These are phyloP conservation scores for Meyerozyma elateridarum DNA, from an alignment of 1,139 yeast genomes.

Conservation along the genomic window DNA sequence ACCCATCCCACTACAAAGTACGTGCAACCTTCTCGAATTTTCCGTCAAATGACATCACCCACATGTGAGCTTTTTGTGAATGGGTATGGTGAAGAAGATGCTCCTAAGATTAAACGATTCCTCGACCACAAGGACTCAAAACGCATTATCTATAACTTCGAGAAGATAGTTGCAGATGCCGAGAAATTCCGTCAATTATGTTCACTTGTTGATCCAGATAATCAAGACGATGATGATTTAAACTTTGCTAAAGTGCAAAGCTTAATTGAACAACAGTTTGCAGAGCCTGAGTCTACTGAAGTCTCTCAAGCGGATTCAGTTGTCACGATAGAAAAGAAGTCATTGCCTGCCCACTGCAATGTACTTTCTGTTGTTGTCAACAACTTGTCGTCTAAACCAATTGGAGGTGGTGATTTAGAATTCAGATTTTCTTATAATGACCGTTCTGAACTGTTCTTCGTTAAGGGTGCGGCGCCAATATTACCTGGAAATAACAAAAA, in stretches of 20 bases:
- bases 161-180: not conserved
- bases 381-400: constrained; percentile 21
- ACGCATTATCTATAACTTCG: constrained; percentile 12
- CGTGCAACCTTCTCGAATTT: constrained; percentile 19
- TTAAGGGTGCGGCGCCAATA: constrained; percentile 26
- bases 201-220: not conserved
- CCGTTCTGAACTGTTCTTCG: constrained; percentile 16
- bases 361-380: constrained; percentile 25
- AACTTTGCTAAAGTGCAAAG: constrained; percentile 18
- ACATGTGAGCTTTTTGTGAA: not conserved
- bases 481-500: constrained; percentile 14
- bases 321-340: constrained; percentile 1
- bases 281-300: constrained; percentile 3
- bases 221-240: not conserved
- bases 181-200: not conserved
- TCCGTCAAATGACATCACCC: too few relatives aligned
- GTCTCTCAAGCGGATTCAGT: constrained; percentile 12
- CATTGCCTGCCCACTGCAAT: constrained; percentile 13
- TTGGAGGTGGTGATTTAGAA: constrained; percentile 28
- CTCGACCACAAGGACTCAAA: constrained; percentile 5
- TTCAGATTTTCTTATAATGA: constrained; percentile 18
- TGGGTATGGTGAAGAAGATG: constrained; percentile 4
- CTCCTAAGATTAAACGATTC: constrained; percentile 2
- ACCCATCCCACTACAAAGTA: constrained; percentile 32
- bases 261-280: constrained; percentile 15